Base-by-base conservation (phyloP, 2,329 filamentous ascomycete species). In the Botryosphaeria dothidea region DNA sequence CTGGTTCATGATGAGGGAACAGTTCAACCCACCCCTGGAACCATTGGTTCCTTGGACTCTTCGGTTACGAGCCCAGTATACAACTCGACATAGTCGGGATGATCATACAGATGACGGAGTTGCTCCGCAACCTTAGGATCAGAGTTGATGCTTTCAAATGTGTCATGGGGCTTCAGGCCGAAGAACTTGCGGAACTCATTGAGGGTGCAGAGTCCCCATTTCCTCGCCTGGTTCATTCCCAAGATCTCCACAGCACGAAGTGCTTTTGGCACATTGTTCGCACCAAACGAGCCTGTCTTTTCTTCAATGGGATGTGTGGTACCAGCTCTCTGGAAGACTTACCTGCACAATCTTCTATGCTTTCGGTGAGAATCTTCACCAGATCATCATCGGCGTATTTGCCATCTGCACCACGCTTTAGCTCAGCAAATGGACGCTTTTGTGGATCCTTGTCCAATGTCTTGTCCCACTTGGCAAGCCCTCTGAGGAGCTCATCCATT, bases 121-220 rank as follows among this genome's bases (percentile, higher is more conserved):
- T 85, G 80, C 52, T 88, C 82, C 2, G 90, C 85, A 23, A 93
- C 85, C 29, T 85, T 83, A 0, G 89, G 89, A 69, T 95, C 89
- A 0, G 89, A 87, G 77, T 93, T 95, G 80, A 94, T 92, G 58
- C 92, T 90, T 76, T 93, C 90, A 66, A 95, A 96, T 0, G 82
- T 90, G 31, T 90, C 86, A 73, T 95, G 89, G 0, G 86, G 85
- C 78, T 90, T 90, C n/a, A 96, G 80, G 1, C 89, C 89, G 69
- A 93, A 92, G 77, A 92, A 91, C 72, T 89, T 87, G 56, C 92
- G 85, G 81, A 94, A 95, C 79, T 95, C 92, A 74, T 95, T 95
- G 64, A 96, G 82, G 0, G 90, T 90, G 0, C 89, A 89, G 6
- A 92, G 80, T 66, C 92, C 89, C 91, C 92, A 95, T 68, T 85